Percentiles rank a stretch among this genome's conserved stretches.
phyloP scores from a whole-genome alignment of 768 basidiomycete species.

The Lactarius akahatsu region DNA sequence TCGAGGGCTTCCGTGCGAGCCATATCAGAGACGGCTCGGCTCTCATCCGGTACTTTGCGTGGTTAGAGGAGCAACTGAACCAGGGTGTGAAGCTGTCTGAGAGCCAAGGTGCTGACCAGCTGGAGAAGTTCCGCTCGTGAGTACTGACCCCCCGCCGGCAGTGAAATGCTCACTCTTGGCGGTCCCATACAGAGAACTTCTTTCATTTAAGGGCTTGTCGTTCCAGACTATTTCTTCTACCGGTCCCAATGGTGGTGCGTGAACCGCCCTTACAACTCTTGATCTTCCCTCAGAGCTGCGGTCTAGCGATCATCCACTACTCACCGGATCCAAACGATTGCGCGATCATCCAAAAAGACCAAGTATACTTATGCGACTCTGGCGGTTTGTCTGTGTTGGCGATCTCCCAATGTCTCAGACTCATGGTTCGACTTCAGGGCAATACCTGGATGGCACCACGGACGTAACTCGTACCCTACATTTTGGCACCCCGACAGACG shows the following conservation, averaged over 20 bases:
- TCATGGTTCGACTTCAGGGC: conserved; percentile 45
- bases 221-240: conserved; percentile 92
- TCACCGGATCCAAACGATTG: conserved; percentile 71
- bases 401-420: neutral
- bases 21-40: conserved; percentile 92
- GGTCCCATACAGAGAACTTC: conserved; percentile 55
- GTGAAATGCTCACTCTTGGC: neutral
- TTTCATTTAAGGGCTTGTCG: conserved; percentile 81
- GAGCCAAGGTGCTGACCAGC: conserved; percentile 71
- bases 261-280: neutral
- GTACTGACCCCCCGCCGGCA: conserved; percentile 33
- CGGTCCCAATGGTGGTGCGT: conserved; percentile 85
- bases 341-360: conserved; percentile 71
- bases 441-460: conserved; percentile 92
- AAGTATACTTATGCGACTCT: conserved; percentile 83
- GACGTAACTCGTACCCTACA: conserved; percentile 93
- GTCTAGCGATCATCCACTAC: conserved; percentile 89
- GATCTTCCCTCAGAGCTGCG: neutral
- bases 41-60: conserved; percentile 85
- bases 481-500: conserved; percentile 79
- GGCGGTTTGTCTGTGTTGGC: conserved; percentile 52
- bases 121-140: conserved; percentile 81
- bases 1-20: conserved; percentile 85
- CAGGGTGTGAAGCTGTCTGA: conserved; percentile 67
- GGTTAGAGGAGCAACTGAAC: conserved; percentile 84